phyloP scores from a whole-genome alignment of 2,329 filamentous ascomycete genomes.

The Beauveria asiatica region DNA sequence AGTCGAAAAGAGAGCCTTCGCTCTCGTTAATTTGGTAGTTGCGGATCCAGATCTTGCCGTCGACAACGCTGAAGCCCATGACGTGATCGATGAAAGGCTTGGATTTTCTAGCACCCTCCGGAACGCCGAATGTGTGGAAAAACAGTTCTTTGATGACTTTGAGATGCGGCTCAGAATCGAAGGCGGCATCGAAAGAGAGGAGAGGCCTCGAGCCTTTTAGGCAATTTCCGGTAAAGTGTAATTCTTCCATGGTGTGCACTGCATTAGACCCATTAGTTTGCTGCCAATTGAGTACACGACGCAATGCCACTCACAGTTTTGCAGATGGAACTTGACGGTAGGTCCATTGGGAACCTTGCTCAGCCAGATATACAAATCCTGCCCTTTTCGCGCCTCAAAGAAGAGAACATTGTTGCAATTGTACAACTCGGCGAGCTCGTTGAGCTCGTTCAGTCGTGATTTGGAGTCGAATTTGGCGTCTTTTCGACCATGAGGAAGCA shows the following conservation, averaged over 20 bases:
- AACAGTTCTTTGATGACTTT: slow-evolving; percentile 83
- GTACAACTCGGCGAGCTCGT: slow-evolving; percentile 68
- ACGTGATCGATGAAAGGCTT: slow-evolving; percentile 97
- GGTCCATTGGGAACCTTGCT: slow-evolving; percentile 72
- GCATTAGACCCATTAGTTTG: slow-evolving; percentile 18
- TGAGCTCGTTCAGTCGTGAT: slow-evolving; percentile 74
- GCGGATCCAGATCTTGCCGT: slow-evolving; percentile 92
- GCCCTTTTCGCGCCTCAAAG: slow-evolving; percentile 88
- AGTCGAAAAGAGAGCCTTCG: slow-evolving; percentile 47
- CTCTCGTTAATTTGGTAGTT: slow-evolving; percentile 90
- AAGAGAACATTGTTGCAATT: slow-evolving; percentile 94
- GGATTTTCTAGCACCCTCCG: slow-evolving; percentile 74
- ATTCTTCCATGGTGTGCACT: slow-evolving; percentile 94
- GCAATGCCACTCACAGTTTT: slow-evolving; percentile 50
- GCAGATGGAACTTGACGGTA: slow-evolving; percentile 61
- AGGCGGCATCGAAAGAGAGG: slow-evolving; percentile 82
- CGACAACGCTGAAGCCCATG: slow-evolving; percentile 82
- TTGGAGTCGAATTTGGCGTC: slow-evolving; percentile 97
- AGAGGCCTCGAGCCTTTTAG: slow-evolving; percentile 87
- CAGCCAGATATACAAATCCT: slow-evolving; percentile 92
- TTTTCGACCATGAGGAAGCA: slow-evolving; percentile 87
- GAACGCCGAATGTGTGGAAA: slow-evolving; percentile 84
- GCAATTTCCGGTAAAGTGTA: slow-evolving; percentile 95
- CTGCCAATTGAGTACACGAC: neutral
- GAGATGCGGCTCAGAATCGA: slow-evolving; percentile 74